phyloP scores from a whole-genome alignment of 139 green algal species.

The Coccomyxa sp. region DNA sequence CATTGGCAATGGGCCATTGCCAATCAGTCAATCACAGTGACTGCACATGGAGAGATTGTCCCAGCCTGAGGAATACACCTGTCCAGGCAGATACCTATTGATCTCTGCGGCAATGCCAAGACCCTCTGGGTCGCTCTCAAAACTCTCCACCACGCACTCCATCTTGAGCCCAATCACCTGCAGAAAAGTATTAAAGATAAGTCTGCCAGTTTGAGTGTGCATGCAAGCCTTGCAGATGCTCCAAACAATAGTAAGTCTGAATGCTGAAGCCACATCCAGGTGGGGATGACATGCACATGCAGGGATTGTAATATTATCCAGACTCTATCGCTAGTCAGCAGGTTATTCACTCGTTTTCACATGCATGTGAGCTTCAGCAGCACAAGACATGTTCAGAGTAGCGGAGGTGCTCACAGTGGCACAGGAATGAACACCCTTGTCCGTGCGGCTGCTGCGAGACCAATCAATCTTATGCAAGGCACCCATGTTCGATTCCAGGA shows the following conservation, averaged over 20 bases:
- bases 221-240: too few relatives aligned
- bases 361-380: not conserved
- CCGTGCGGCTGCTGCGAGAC: conserved; percentile 61
- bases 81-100: conserved; percentile 45
- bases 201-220: too few relatives aligned
- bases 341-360: too few relatives aligned
- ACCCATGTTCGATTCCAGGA: conserved; percentile 48
- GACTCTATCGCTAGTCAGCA: too few relatives aligned
- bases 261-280: too few relatives aligned
- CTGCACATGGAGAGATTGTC: too few relatives aligned
- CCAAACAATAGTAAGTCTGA: too few relatives aligned
- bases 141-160: conserved; percentile 26
- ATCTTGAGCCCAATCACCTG: conserved; percentile 36
- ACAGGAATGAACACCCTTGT: conserved; percentile 71
- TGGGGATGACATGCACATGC: too few relatives aligned
- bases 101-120: conserved; percentile 33
- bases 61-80: too few relatives aligned
- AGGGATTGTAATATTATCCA: too few relatives aligned
- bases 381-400: not conserved
- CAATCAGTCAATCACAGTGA: too few relatives aligned
- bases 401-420: conserved; percentile 31
- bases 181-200: not conserved
- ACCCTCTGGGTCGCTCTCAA: conserved; percentile 40
- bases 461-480: conserved; percentile 52
- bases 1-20: too few relatives aligned